Base-by-base conservation (phyloP, 179 eudicot genomes). In the Pouteria campechiana region DNA sequence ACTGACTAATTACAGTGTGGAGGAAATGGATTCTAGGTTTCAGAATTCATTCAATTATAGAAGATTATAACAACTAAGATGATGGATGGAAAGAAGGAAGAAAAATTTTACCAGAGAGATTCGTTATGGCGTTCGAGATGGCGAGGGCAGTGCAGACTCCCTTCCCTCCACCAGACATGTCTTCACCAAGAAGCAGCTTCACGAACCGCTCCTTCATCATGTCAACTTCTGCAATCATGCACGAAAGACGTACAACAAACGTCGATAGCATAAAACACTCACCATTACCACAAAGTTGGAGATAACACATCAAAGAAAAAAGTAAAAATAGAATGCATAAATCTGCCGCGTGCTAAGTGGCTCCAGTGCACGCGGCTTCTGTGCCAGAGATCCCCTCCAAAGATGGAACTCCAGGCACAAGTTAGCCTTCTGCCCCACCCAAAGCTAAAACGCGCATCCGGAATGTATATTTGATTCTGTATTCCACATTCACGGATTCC, bases 161-260 rank as follows among this genome's bases (percentile, higher is more conserved):
- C 22, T 48, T 54, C 2, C 61, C 67, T 40, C 67, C 61, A 16
- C 67, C 67, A 3, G 67, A 61, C 67, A 61, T 61, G 16, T 61
- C 67, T 57, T 61, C 67, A 19, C 67, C 67, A 0, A 61, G 57
- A 15, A 61, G 25, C 15, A 61, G 17, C 22, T 61, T 61, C 27
- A 74, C 45, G 35, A 58, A 58, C 21, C 63, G 44, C 35, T 58
- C 63, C 44, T 58, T 58, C 63, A 58, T 58, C 51, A 58, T 17
- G 33, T 58, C 63, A 41, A 50, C 23, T n/a, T 58, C 63, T 58
- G 41, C 15, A 55, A 14, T 21, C 53, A 21, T 25, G 56, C 15
- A 18, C 5, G 22, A 48, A 48, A 5, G n/a, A 31, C n/a, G n/a
- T n/a, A n/a, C n/a, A n/a, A n/a, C n/a, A 21, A 0, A 21, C 22